Evolutionary conservation across 164 flowering plant genomes (phyloP), one percentile per base, ranked within the genome.

Genomic region (Kingdonia uniflora): DNA sequence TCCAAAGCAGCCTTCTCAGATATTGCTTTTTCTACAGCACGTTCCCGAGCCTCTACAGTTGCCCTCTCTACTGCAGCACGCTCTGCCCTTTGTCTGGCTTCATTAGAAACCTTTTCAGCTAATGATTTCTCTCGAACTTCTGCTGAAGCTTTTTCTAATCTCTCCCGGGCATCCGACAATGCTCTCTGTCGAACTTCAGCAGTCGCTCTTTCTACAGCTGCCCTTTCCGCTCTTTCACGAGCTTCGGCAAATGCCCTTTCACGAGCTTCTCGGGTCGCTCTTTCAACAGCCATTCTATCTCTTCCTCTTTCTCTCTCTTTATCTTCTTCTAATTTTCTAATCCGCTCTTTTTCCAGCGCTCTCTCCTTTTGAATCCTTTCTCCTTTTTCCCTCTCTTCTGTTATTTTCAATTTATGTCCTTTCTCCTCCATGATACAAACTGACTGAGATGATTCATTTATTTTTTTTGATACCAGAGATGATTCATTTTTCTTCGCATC

Each of bases 21-120:
- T 62, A 77, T 23, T 20, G 87, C 85, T 68, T 75, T 91, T 58
- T 91, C 85, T 19, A 75, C 65, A 52, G 94, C 96, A 60, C 92
- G 92, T 52, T 76, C 79, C 57, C 90, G 68, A 47, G 94, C 95
- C 74, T 85, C 98, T 49, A 80, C 73, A 38, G 87, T 82, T 52
- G 95, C 96, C 63, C 94, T 73, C 65, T 88, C 96, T 37, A 84
- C 90, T 22, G 94, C 96, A 66, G 95, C 90, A 57, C 94, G 90
- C 66, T 81, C 87, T 52, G 78, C 78, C 67, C 70, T 82, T 22
- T 75, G 76, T 74, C 76, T 83, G 65, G 84, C 86, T 58, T 80
- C 89, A 17, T 22, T 48, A 33, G 77, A 65, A 58, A 77, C 68
- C 68, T 76, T 84, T 14, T 81, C 94, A 37, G 77, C 67, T 62